Percentiles rank a stretch among this genome's conserved stretches.
These are phyloP conservation scores for Drosera spatulata DNA, from an alignment of 179 eudicot genomes.

Conservation along the genomic window DNA sequence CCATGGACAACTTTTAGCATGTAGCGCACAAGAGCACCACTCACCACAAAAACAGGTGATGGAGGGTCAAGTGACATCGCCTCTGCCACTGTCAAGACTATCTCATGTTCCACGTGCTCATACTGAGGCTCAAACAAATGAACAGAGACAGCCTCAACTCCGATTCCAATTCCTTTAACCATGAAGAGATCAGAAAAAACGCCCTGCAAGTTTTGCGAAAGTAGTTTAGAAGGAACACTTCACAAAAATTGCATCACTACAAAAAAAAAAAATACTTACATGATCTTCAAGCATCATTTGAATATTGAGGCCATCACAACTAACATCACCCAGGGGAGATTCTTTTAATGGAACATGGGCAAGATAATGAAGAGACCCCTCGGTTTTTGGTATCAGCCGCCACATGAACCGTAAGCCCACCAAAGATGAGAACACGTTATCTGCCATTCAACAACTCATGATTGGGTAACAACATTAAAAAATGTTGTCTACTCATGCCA, in stretches of 20 bases:
- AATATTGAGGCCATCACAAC: slow-evolving; percentile 85
- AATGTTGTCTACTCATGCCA: background rate
- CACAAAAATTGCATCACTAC: slow-evolving; percentile 1
- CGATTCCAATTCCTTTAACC: slow-evolving; percentile 79
- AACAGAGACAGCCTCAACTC: slow-evolving; percentile 78
- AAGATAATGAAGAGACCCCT: slow-evolving; percentile 52
- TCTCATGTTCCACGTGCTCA: slow-evolving; percentile 50
- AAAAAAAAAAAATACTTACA: slow-evolving; percentile 38
- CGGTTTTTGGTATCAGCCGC: slow-evolving; percentile 64
- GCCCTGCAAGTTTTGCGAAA: slow-evolving; percentile 29
- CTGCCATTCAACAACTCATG: slow-evolving; percentile 35
- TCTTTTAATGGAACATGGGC: slow-evolving; percentile 79
- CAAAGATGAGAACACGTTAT: slow-evolving; percentile 83
- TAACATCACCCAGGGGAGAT: slow-evolving; percentile 84
- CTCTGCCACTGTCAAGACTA: slow-evolving; percentile 85
- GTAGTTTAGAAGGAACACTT: background rate
- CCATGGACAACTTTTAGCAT: slow-evolving; percentile 65
- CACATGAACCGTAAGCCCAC: slow-evolving; percentile 87
- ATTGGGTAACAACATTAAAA: too few relatives aligned
- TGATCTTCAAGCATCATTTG: slow-evolving; percentile 73
- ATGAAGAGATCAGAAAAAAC: slow-evolving; percentile 73
- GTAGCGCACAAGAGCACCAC: slow-evolving; percentile 68
- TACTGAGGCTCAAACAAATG: slow-evolving; percentile 59
- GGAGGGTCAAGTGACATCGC: slow-evolving; percentile 94
- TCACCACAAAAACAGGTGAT: slow-evolving; percentile 81